These are phyloP conservation scores for Citrus medica DNA, from an alignment of 345 rosid species.

Conservation along the genomic window DNA sequence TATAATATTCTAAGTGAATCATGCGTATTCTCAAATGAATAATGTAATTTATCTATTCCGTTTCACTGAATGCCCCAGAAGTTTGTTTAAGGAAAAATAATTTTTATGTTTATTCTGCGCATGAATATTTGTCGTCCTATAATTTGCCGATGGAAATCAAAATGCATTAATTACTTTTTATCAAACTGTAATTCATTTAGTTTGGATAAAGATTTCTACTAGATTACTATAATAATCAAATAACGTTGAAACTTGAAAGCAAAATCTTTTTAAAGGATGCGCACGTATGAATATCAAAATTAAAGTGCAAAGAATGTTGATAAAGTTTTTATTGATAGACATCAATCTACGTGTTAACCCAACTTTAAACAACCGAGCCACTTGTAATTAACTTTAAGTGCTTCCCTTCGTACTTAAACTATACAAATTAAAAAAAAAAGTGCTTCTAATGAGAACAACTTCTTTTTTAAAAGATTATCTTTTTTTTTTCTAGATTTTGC, in stretches of 20 bases:
- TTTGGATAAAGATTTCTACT: neutral
- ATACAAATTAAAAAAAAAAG: neutral
- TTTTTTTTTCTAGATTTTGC: neutral
- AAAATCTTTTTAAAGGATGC: neutral
- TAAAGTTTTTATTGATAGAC: neutral
- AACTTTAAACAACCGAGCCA: neutral
- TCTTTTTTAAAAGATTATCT: no score
- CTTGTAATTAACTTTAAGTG: neutral
- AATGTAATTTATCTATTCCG: no score
- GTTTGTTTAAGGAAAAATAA: no score
- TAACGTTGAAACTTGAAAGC: neutral
- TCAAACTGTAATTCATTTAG: no score
- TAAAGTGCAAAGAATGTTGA: neutral
- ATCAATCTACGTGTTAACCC: neutral
- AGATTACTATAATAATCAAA: neutral
- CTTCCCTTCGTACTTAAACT: neutral
- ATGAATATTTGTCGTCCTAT: no score
- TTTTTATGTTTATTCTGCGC: no score
- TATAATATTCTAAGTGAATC: no score
- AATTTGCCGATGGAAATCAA: no score
- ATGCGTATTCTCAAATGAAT: no score
- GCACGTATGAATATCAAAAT: neutral
- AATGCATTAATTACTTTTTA: no score
- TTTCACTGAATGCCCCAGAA: no score
- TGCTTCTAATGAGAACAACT: neutral